Evolutionary conservation across 1,284 basidiomycete species (phyloP).

Genomic region (Macrocybe sp.): DNA sequence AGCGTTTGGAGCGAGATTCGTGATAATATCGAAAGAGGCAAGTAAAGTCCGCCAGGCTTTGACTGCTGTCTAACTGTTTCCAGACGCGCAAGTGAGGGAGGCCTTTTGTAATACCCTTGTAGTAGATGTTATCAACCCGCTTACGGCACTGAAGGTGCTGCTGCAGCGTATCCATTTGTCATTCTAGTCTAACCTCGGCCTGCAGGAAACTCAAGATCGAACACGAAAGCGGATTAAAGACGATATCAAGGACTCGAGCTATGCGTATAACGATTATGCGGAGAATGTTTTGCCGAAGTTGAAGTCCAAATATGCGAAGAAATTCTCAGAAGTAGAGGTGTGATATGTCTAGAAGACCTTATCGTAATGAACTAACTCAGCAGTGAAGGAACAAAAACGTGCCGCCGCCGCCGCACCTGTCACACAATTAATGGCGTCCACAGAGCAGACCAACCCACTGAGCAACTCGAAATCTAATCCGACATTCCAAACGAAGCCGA

Average conservation of each 20-base stretch:
- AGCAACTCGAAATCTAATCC: conserved; percentile 29
- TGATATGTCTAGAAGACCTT: conserved; percentile 7
- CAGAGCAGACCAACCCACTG: conserved; percentile 22
- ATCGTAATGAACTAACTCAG: conserved; percentile 4
- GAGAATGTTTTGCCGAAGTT: conserved; percentile 72
- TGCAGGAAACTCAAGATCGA: conserved; percentile 80
- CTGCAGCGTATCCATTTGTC: background rate
- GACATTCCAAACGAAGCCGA: conserved; percentile 34
- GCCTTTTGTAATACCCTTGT: conserved; percentile 70
- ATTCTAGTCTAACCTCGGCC: conserved; percentile 3
- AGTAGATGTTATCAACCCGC: conserved; percentile 67
- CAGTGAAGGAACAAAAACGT: conserved; percentile 55
- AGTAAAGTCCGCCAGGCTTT: conserved; percentile 11
- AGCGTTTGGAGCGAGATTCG: conserved; percentile 78
- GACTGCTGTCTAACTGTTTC: background rate
- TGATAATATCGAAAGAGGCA: conserved; percentile 79
- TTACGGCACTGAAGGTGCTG: conserved; percentile 63
- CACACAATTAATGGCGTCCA: conserved; percentile 24
- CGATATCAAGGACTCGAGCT: conserved; percentile 72
- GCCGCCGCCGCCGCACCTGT: conserved; percentile 32
- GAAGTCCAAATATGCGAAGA: conserved; percentile 73
- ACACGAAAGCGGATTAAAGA: conserved; percentile 88
- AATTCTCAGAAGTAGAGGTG: conserved; percentile 82
- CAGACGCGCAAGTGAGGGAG: conserved; percentile 78
- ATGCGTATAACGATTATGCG: conserved; percentile 74